A percentile compares a stretch with the other conserved stretches of the same genome.
Evolutionary conservation across 2,329 filamentous ascomycete genomes (phyloP).

Genomic region (Rhinocladiella similis): DNA sequence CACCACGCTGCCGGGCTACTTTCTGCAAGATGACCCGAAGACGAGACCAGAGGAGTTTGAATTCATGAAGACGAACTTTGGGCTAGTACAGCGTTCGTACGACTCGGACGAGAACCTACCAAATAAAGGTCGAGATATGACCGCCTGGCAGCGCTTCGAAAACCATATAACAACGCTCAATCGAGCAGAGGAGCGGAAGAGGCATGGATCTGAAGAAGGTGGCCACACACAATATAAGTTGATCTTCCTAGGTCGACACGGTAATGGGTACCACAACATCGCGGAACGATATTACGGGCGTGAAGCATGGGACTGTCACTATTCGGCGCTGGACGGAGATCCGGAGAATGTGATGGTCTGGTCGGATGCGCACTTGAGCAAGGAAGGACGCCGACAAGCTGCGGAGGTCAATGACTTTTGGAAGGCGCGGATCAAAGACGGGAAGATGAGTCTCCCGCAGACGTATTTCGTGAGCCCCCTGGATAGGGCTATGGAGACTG

Average conservation of each 20-base stretch:
- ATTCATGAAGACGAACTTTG: constrained; percentile 47
- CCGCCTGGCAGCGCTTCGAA: constrained; percentile 58
- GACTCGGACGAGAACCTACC: constrained; percentile 37
- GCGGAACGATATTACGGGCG: constrained; percentile 61
- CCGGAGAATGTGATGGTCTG: constrained; percentile 53
- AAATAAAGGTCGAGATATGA: constrained; percentile 34
- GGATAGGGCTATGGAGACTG: constrained; percentile 58
- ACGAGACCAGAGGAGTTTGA: constrained; percentile 50
- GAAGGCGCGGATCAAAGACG: constrained; percentile 45
- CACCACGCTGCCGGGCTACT: constrained; percentile 21
- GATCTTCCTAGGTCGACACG: constrained; percentile 61
- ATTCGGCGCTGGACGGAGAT: constrained; percentile 56
- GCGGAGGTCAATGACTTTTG: constrained; percentile 50
- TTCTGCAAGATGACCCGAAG: constrained; percentile 47
- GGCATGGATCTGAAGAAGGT: neutral
- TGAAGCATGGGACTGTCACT: constrained; percentile 62
- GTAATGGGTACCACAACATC: constrained; percentile 63
- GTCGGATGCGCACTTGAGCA: constrained; percentile 60
- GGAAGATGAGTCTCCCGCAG: constrained; percentile 55
- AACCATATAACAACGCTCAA: constrained; percentile 52
- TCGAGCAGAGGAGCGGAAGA: constrained; percentile 29
- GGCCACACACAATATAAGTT: constrained; percentile 50
- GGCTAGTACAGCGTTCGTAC: constrained; percentile 50
- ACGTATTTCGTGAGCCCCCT: constrained; percentile 60
- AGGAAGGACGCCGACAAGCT: constrained; percentile 54